Evolutionary conservation across 208 protist genomes (phyloP), one percentile per base, ranked within the genome.

Genomic region (Phytomonas serpens): DNA sequence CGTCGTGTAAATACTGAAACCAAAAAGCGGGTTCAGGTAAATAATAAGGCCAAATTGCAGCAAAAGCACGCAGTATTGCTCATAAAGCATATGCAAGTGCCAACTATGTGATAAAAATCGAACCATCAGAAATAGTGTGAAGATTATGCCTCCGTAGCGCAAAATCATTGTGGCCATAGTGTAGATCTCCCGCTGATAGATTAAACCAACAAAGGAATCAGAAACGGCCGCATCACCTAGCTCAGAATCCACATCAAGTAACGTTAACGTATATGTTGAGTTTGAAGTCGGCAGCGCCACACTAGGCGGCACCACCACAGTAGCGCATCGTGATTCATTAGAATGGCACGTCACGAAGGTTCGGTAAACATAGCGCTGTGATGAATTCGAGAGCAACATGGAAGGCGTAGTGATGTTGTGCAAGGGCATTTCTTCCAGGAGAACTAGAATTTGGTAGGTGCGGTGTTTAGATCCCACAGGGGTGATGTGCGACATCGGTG

Each of bases 11-110:
- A 79, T 74, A 74, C 78, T 80, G 82, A 70, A 89, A 77, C 32
- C 87, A 68, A 91, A 93, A 29, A 91, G 38, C 16, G 88, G 85
- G 63, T 93, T 82, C 3, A 93, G 69, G 40, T 93, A 93, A 5
- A 82, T 36, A 7, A 89, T 69, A 51, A 91, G 79, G 29, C 75
- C 77, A 0, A 89, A 27, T 62, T 88, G 83, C 31, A 89, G 32
- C 0, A 79, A 37, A 57, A 85, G 78, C 23, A 88, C 76, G 78
- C 85, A 87, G 66, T 77, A 77, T 74, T 93, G 88, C 72, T 93
- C 88, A 68, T 84, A 89, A 0, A 77, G 34, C 63, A 80, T 64
- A 68, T 64, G 37, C 73, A 63, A 14, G 71, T 75, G 69, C 1
- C 69, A 68, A 30, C 72, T 76, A 29, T 77, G 77, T 51, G 82